Evolutionary conservation across 306 rosid species (phyloP).

Genomic region (Dicorynia guianensis): DNA sequence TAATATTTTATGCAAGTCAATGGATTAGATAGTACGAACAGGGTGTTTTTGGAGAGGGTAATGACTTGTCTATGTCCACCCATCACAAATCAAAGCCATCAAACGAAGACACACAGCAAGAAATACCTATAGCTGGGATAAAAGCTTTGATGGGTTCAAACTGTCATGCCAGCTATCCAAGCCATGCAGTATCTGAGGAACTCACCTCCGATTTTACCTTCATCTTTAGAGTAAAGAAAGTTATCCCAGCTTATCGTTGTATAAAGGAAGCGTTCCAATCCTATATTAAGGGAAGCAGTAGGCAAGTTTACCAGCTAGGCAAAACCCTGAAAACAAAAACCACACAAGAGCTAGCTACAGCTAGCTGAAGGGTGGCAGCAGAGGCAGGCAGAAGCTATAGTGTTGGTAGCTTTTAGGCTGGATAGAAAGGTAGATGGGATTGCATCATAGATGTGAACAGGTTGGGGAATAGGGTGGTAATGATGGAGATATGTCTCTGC

Average conservation of each 20-base stretch:
- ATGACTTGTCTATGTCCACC: conserved; percentile 47
- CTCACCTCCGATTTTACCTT: no score
- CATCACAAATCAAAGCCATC: conserved; percentile 39
- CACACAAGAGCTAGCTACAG: conserved; percentile 20
- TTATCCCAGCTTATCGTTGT: no score
- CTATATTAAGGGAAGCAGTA: no score
- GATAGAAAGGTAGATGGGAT: neutral
- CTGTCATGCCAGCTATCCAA: conserved; percentile 40
- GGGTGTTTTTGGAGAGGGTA: conserved; percentile 31
- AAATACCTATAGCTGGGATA: conserved; percentile 42
- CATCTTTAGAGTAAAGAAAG: no score
- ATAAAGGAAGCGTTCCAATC: no score
- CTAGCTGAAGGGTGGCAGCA: neutral
- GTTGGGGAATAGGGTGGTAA: conserved; percentile 40
- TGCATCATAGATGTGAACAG: conserved; percentile 37
- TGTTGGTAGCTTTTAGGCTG: no score
- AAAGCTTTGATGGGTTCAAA: conserved; percentile 28
- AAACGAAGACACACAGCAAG: conserved; percentile 42
- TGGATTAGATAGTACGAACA: conserved; percentile 12
- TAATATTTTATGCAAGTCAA: conserved; percentile 1
- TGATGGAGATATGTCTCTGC: conserved; percentile 67
- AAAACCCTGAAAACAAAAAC: neutral
- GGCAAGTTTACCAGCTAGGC: conserved; percentile 26
- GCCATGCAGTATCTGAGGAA: conserved; percentile 34
- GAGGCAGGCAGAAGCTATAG: neutral